phyloP scores from a whole-genome alignment of 768 basidiomycete species.

The Coprinellus micaceus region DNA sequence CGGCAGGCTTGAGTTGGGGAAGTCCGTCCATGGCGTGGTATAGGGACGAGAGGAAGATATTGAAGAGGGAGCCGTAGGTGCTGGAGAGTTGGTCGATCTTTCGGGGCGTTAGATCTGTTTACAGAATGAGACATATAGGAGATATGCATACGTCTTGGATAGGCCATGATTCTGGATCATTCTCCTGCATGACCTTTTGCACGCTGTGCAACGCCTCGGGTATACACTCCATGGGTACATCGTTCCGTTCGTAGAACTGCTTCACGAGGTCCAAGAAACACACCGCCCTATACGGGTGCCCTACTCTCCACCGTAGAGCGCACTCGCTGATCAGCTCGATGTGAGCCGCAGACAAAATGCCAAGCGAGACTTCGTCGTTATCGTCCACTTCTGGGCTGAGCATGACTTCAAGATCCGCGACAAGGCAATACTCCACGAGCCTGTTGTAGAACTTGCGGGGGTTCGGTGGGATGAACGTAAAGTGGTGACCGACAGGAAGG shows the following conservation, averaged over 20 bases:
- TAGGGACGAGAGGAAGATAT: slow-evolving; percentile 77
- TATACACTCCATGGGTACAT: slow-evolving; percentile 92
- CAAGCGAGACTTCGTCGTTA: slow-evolving; percentile 91
- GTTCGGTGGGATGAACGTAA: slow-evolving; percentile 89
- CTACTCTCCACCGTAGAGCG: slow-evolving; percentile 85
- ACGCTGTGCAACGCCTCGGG: slow-evolving; percentile 83
- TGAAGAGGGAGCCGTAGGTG: slow-evolving; percentile 74
- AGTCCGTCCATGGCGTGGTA: slow-evolving; percentile 81
- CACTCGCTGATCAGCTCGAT: slow-evolving; percentile 85
- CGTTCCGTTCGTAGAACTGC: slow-evolving; percentile 81
- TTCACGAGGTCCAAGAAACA: slow-evolving; percentile 85
- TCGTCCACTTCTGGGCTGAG: slow-evolving; percentile 87
- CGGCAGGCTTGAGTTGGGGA: slow-evolving; percentile 68
- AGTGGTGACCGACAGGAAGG: slow-evolving; percentile 67
- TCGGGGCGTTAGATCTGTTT: not conserved
- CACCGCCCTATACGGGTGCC: slow-evolving; percentile 69
- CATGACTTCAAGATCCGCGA: slow-evolving; percentile 86
- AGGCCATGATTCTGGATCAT: slow-evolving; percentile 74
- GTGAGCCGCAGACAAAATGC: slow-evolving; percentile 78
- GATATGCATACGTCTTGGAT: slow-evolving; percentile 64
- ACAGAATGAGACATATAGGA: not conserved
- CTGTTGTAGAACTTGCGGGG: slow-evolving; percentile 83
- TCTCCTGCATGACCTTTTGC: slow-evolving; percentile 65
- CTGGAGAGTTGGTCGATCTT: slow-evolving; percentile 67
- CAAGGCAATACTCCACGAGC: slow-evolving; percentile 77